These are phyloP conservation scores for Lipomyces chichibuensis DNA, from an alignment of 805 yeast genomes.

Conservation along the genomic window DNA sequence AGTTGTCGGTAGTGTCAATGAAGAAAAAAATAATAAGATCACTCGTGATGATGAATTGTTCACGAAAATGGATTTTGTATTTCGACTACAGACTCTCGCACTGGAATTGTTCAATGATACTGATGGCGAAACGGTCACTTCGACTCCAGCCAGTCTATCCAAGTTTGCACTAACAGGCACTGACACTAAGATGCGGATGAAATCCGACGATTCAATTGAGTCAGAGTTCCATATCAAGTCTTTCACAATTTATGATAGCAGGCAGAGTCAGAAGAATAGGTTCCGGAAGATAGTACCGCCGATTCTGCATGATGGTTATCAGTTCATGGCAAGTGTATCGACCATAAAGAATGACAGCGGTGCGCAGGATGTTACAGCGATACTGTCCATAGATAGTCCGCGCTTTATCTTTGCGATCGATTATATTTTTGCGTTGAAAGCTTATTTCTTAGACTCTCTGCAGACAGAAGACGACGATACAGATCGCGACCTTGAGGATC, in stretches of 20 bases:
- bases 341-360: constrained; percentile 36
- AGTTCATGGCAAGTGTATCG: constrained; percentile 66
- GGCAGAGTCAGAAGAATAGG: constrained; percentile 63
- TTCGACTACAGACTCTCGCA: constrained; percentile 31
- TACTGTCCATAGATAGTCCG: constrained; percentile 78
- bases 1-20: constrained; percentile 8
- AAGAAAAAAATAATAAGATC: not conserved
- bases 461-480: constrained; percentile 34
- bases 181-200: constrained; percentile 55
- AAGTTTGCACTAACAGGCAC: constrained; percentile 63
- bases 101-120: constrained; percentile 41
- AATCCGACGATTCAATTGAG: constrained; percentile 57
- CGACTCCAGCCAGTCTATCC: constrained; percentile 49
- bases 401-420: constrained; percentile 81
- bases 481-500: constrained; percentile 26
- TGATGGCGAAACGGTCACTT: constrained; percentile 24
- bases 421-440: constrained; percentile 74
- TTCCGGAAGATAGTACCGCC: constrained; percentile 83
- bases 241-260: constrained; percentile 74
- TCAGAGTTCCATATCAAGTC: constrained; percentile 70
- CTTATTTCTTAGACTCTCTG: constrained; percentile 55
- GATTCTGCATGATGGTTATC: constrained; percentile 62
- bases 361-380: constrained; percentile 53
- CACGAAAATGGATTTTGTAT: constrained; percentile 37
- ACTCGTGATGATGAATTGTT: constrained; percentile 17